Percentiles rank a stretch among this genome's conserved stretches.
Evolutionary conservation across 441 rosid genomes (phyloP).

Genomic region (Euphorbia celastroides): DNA sequence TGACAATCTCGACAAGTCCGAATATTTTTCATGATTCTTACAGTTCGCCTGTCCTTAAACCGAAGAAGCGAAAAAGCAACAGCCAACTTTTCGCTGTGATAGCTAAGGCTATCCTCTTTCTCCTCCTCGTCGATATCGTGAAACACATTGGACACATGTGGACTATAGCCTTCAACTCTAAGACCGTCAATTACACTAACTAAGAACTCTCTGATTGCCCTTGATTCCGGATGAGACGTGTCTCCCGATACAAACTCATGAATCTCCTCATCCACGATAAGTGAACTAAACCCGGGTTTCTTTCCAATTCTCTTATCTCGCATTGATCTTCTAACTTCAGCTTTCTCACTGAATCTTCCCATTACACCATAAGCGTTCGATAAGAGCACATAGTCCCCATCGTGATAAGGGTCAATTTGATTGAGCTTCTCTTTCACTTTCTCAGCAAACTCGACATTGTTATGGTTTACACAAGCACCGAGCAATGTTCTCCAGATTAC

Average conservation of each 20-base stretch:
- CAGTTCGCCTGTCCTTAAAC: slow-evolving; percentile 38
- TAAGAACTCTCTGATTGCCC: slow-evolving; percentile 38
- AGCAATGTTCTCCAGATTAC: slow-evolving; percentile 78
- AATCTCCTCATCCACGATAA: slow-evolving; percentile 44
- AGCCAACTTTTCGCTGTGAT: slow-evolving; percentile 76
- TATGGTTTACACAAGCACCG: slow-evolving; percentile 78
- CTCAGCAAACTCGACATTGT: slow-evolving; percentile 56
- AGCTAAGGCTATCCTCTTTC: slow-evolving; percentile 35
- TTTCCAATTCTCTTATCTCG: slow-evolving; percentile 50
- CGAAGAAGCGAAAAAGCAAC: slow-evolving; percentile 55
- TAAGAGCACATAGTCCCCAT: slow-evolving; percentile 74
- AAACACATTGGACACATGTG: slow-evolving; percentile 21
- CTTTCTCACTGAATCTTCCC: slow-evolving; percentile 38
- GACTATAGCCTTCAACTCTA: slow-evolving; percentile 36
- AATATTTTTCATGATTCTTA: slow-evolving; percentile 70
- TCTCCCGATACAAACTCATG: slow-evolving; percentile 66
- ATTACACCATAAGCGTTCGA: slow-evolving; percentile 58
- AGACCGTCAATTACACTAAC: slow-evolving; percentile 32
- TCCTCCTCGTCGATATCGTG: no score
- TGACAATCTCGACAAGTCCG: slow-evolving; percentile 70
- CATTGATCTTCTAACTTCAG: slow-evolving; percentile 52
- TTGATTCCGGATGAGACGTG: slow-evolving; percentile 42
- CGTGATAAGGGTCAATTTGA: slow-evolving; percentile 47
- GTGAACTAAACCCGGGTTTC: slow-evolving; percentile 66
- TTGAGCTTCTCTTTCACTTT: slow-evolving; percentile 43